Conservation (phyloP, 208 protist genomes). For the Trypanosoma rangeli region DNA sequence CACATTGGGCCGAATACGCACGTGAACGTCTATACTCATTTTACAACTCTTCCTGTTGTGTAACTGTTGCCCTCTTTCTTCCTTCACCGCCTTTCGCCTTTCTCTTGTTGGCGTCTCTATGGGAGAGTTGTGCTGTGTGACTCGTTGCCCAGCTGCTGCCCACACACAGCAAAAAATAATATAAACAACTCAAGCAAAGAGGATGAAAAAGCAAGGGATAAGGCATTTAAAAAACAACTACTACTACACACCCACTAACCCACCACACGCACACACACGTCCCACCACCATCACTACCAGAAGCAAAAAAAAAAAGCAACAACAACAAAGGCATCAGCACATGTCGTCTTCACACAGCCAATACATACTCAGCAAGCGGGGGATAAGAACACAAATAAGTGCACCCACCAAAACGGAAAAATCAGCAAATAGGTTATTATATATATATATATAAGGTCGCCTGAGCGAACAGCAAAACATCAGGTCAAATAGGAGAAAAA, state of each 20-base stretch:
- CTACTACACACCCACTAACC: too few relatives aligned
- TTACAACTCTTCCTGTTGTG: neutral
- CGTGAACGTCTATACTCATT: conserved; percentile 91
- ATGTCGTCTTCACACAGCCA: too few relatives aligned
- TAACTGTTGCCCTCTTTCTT: conserved; percentile 1
- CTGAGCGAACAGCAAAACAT: neutral
- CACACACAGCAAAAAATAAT: neutral
- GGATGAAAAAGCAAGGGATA: too few relatives aligned
- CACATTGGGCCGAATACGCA: conserved; percentile 73
- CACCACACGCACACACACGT: neutral
- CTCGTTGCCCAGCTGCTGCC: neutral
- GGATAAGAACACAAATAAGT: neutral
- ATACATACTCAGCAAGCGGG: too few relatives aligned
- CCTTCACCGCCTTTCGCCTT: neutral
- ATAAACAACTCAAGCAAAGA: conserved; percentile 3
- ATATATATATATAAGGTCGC: neutral
- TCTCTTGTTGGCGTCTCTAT: neutral
- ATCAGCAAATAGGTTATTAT: neutral
- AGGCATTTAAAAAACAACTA: too few relatives aligned
- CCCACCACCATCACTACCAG: neutral
- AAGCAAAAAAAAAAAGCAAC: too few relatives aligned
- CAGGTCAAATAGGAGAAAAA: too few relatives aligned
- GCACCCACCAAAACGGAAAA: neutral
- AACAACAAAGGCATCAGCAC: too few relatives aligned
- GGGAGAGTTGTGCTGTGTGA: neutral